Base-by-base conservation (phyloP, 441 rosid species). In the Pelargonium australe region DNA sequence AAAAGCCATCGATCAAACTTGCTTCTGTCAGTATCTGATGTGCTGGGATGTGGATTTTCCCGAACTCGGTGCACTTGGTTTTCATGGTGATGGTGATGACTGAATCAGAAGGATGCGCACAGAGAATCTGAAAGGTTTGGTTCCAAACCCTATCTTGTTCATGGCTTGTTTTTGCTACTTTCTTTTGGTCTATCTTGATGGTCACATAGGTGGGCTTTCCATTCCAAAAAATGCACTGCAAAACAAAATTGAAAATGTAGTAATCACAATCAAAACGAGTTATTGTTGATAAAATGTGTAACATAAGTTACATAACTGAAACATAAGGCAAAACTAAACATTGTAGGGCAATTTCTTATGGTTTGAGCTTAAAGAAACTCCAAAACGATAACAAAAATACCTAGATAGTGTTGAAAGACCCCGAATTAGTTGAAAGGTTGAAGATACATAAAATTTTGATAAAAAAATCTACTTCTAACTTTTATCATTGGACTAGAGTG, bases 101-200 rank as follows among this genome's bases (percentile, higher is more conserved):
- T 37, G 97, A 84, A 73, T 86, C 84, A 0, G 77, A 73, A 6
- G 85, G 86, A 53, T 89, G 91, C 3, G 98, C 97, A 44, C 96
- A 93, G 5, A 85, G 88, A 68, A 93, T 80, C 67, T 82, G 92
- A 67, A 93, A 89, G 8, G 94, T 90, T 68, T 90, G 98, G 70
- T 89, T 93, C 96, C 98, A 93, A n/a, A 86, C 72, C 3, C 96
- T 84, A 76, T 82, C 90, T 1, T 66, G 79, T 73, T 89, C 90
- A 28, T 69, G 76, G 71, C 86, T 89, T 11, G 98, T 90, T 66
- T 81, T 83, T 12, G 91, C 97, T 2, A 89, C 86, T 72, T 83
- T 89, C 68, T 79, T 78, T 5, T 87, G 70, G 75, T 85, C 86
- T 45, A 93, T 73, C 76, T 83, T 84, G 69, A 93, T 78, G 5